Evolutionary conservation across 139 green algal species (phyloP).

Genomic region (Chlamydomonas schloesseri): DNA sequence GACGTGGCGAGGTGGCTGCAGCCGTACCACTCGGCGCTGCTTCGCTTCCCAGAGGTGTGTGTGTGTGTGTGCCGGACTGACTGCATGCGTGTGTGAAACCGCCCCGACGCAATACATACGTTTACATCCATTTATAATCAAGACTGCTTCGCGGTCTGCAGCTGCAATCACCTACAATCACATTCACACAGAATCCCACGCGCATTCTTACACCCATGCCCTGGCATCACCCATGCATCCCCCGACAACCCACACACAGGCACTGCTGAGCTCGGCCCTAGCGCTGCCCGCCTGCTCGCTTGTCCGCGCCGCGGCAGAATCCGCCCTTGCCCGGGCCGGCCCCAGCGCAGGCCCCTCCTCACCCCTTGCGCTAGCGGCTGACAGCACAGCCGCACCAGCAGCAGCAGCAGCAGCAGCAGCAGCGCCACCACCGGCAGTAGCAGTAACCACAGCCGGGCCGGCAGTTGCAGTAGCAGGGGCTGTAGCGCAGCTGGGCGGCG

Average conservation of each 20-base stretch:
- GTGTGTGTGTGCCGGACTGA: too few species aligned
- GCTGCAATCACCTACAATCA: too few species aligned
- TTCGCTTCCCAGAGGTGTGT: background rate
- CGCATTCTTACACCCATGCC: too few species aligned
- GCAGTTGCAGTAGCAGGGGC: background rate
- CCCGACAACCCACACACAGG: background rate
- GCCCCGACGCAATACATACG: too few species aligned
- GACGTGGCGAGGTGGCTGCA: slow-evolving; percentile 22
- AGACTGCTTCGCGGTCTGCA: too few species aligned
- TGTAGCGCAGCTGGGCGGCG: slow-evolving; percentile 6
- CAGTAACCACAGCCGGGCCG: background rate
- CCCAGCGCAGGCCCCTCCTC: background rate
- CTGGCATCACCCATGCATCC: background rate
- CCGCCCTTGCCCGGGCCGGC: background rate
- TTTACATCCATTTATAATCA: too few species aligned
- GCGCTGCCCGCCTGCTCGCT: background rate
- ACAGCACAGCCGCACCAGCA: background rate
- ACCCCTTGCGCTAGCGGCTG: background rate
- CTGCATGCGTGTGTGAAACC: too few species aligned
- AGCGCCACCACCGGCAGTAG: background rate
- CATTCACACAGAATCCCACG: too few species aligned
- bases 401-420: background rate
- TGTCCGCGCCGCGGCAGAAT: background rate
- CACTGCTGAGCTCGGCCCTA: background rate
- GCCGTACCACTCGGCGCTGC: slow-evolving; percentile 13